Base-by-base conservation (phyloP, 2,329 filamentous ascomycete species). In the Monosporascus ibericus region DNA sequence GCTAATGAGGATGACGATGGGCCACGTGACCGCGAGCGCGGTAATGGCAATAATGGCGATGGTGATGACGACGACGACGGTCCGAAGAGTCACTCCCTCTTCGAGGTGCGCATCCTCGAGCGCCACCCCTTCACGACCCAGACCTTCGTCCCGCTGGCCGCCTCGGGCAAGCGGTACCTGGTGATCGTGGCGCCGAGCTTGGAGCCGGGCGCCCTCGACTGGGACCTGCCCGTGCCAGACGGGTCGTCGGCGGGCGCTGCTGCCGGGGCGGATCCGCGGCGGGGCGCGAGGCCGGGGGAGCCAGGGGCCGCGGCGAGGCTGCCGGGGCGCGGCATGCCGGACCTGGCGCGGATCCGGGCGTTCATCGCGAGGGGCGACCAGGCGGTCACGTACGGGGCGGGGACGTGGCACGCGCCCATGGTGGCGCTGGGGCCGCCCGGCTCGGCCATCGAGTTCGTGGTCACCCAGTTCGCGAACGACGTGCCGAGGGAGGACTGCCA, bases 341-440 rank as follows among this genome's bases (percentile, higher is more conserved):
- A 96, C 68, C 65, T 96, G 40, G 67, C 69, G 22, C 77, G 80
- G 8, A 62, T 95, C 39, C 79, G 77, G 59, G 92, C 91, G 0
- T 99, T 96, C 67, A 72, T 95, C 51, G 92, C 89, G 1, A 81
- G 78, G 48, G 85, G 84, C 3, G 78, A 80, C 24, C 90, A 96
- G 73, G 92, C 90, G 11, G 90, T 99, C 15, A 96, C 91, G 3
- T 99, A 97, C 68, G 90, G 82, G 1, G 85, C 88, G 1, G 94
- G 90, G 5, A 96, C 91, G 50, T 99, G 92, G 82, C 94, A 99
- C 75, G 91, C 92, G 55, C 94, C 94, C 0, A 97, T 99, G 92
- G 88, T 91, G 15, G 91, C 90, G 17, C 70, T 97, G 48, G 92
- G 92, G 0, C 57, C 66, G 2, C 52, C 63, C 2, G 76, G 72